A percentile compares a stretch with the other conserved stretches of the same genome.
These are phyloP conservation scores for Lactifluus pinguis DNA, from an alignment of 768 basidiomycete species.

Conservation along the genomic window DNA sequence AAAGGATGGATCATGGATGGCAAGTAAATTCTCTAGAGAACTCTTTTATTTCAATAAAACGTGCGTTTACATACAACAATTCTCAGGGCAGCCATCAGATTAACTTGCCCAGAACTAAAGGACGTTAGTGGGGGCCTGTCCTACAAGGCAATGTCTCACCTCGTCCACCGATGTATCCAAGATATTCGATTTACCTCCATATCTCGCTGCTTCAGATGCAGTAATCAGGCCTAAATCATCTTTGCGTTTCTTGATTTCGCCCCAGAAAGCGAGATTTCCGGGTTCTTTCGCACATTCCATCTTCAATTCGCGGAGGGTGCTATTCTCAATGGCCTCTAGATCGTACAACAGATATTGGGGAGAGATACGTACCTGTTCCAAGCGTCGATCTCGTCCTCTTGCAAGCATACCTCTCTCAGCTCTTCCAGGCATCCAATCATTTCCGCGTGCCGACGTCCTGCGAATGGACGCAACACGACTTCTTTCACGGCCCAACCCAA, in stretches of 20 bases:
- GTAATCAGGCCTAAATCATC: constrained; percentile 52
- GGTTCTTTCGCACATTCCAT: constrained; percentile 41
- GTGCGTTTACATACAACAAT: neutral
- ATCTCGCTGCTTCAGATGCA: constrained; percentile 47
- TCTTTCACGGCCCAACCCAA: constrained; percentile 61
- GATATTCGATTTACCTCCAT: constrained; percentile 49
- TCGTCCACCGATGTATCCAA: constrained; percentile 44
- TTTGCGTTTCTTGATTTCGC: constrained; percentile 36
- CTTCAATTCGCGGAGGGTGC: constrained; percentile 55
- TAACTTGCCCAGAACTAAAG: constrained; percentile 8
- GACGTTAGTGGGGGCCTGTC: neutral
- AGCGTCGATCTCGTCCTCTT: constrained; percentile 78
- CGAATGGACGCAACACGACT: constrained; percentile 63
- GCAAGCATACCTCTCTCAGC: constrained; percentile 50
- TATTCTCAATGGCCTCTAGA: constrained; percentile 22
- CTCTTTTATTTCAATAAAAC: neutral
- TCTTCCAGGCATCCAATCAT: constrained; percentile 64
- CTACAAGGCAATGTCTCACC: constrained; percentile 31
- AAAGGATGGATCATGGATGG: too few species aligned
- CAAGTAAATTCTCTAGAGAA: too few species aligned
- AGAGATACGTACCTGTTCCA: constrained; percentile 61
- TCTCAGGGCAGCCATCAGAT: neutral
- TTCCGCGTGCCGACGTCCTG: constrained; percentile 53
- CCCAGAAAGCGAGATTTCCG: constrained; percentile 67
- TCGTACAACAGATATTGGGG: neutral